Evolutionary conservation across 805 yeast genomes (phyloP).

Genomic region (Lachancea meyersii): DNA sequence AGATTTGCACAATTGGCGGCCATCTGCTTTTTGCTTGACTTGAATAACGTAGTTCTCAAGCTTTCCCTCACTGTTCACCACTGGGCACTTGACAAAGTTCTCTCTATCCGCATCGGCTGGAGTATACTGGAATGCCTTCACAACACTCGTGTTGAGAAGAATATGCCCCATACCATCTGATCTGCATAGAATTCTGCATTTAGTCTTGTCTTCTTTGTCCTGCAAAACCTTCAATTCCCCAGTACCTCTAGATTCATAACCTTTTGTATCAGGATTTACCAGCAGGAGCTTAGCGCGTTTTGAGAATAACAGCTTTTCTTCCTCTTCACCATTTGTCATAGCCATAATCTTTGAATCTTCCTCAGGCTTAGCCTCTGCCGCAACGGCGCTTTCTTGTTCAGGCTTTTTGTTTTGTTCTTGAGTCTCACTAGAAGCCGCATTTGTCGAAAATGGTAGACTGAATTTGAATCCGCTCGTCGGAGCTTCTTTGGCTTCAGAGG

Average conservation of each 20-base stretch:
- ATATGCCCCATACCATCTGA: constrained; percentile 86
- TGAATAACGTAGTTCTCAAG: constrained; percentile 64
- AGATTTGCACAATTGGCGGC: constrained; percentile 29
- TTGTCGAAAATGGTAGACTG: constrained; percentile 27
- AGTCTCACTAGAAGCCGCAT: constrained; percentile 9
- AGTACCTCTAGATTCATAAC: constrained; percentile 61
- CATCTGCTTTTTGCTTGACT: constrained; percentile 50
- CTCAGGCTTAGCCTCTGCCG: constrained; percentile 38
- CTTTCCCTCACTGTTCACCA: constrained; percentile 47
- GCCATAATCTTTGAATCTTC: constrained; percentile 41
- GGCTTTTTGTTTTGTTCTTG: constrained; percentile 19
- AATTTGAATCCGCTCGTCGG: constrained; percentile 33
- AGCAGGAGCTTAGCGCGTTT: constrained; percentile 69
- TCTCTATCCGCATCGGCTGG: constrained; percentile 52
- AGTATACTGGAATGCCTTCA: constrained; percentile 52
- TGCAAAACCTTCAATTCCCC: constrained; percentile 76
- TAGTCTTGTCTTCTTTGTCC: constrained; percentile 47
- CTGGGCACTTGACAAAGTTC: constrained; percentile 60
- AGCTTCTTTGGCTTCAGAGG: constrained; percentile 11
- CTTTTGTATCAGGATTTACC: constrained; percentile 45
- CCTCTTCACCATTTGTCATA: constrained; percentile 76
- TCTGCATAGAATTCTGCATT: constrained; percentile 68
- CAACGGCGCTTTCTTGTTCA: constrained; percentile 14
- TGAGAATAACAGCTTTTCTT: constrained; percentile 56
- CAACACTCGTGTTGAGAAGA: constrained; percentile 59